These are phyloP conservation scores for Cylindrotheca fusiformis DNA, from an alignment of 108 stramenopile genomes.

Conservation along the genomic window DNA sequence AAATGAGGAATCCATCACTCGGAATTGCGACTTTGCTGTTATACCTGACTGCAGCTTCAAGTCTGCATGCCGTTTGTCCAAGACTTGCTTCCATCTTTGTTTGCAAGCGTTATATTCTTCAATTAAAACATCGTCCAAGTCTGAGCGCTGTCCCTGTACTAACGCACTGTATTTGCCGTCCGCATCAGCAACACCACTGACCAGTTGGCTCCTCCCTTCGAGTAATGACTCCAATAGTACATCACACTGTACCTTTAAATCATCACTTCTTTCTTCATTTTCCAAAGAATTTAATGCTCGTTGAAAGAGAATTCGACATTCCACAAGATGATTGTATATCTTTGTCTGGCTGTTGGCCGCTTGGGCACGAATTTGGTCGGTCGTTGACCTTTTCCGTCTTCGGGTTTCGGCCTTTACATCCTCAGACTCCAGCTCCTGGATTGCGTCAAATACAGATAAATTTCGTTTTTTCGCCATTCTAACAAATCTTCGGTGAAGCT, in stretches of 20 bases:
- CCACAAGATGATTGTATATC: slow-evolving; percentile 54
- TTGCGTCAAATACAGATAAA: slow-evolving; percentile 48
- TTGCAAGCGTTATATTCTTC: slow-evolving; percentile 52
- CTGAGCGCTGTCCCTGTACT: neutral
- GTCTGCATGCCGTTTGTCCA: slow-evolving; percentile 63
- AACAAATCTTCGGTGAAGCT: too few species aligned
- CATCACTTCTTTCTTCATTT: neutral
- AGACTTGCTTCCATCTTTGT: slow-evolving; percentile 47
- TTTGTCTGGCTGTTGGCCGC: slow-evolving; percentile 57
- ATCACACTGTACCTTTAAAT: slow-evolving; percentile 18
- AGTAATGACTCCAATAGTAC: slow-evolving; percentile 31
- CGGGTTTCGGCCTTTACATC: slow-evolving; percentile 29
- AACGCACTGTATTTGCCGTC: slow-evolving; percentile 19
- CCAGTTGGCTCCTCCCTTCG: slow-evolving; percentile 24
- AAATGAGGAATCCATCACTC: slow-evolving; percentile 43
- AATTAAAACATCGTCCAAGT: slow-evolving; percentile 36
- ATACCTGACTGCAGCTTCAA: slow-evolving; percentile 50
- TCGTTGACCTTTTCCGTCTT: slow-evolving; percentile 20
- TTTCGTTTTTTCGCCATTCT: slow-evolving; percentile 32
- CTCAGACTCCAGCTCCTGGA: slow-evolving; percentile 39
- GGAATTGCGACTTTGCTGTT: slow-evolving; percentile 38
- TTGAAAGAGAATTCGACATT: slow-evolving; percentile 72
- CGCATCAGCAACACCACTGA: slow-evolving; percentile 6
- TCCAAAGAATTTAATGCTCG: slow-evolving; percentile 22
- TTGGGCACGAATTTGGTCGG: slow-evolving; percentile 9